Percentiles rank a stretch among this genome's conserved stretches.
Conservation (phyloP, 225 moss, liverwort and hornwort species). For the Pseudisothecium myosuroides region DNA sequence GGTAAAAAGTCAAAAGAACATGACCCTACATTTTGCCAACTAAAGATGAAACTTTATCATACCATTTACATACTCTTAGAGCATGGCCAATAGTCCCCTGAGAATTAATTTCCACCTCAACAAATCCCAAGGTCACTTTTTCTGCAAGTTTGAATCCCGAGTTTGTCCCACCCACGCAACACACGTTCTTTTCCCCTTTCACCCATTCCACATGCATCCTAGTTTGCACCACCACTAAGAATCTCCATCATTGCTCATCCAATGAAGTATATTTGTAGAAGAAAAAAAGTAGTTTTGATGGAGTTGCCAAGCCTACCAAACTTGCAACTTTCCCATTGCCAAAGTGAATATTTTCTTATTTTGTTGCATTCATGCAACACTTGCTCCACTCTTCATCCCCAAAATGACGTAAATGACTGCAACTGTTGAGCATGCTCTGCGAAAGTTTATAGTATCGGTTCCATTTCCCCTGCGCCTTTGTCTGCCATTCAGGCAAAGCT, state of each 20-base stretch:
- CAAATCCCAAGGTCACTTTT: neutral
- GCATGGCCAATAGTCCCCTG: neutral
- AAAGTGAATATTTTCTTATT: neutral
- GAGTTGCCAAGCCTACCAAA: neutral
- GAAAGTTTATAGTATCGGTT: neutral
- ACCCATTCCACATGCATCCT: too few species aligned
- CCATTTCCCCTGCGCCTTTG: neutral
- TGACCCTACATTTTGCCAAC: neutral
- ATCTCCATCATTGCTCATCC: neutral
- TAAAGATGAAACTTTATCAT: neutral
- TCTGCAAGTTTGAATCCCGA: neutral
- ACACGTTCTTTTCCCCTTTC: neutral
- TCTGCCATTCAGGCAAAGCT: neutral
- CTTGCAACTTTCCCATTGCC: neutral
- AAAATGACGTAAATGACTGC: neutral
- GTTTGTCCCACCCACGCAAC: neutral
- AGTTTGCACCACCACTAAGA: accelerated
- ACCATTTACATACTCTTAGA: neutral
- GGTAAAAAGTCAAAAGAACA: too few species aligned
- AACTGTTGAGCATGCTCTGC: neutral
- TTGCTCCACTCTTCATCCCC: neutral
- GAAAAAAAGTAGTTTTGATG: neutral
- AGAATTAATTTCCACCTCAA: neutral
- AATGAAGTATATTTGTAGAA: too few species aligned
- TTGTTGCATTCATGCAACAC: neutral